Evolutionary conservation across 495 filamentous ascomycete genomes (phyloP).

Genomic region (Penicillium salamii): DNA sequence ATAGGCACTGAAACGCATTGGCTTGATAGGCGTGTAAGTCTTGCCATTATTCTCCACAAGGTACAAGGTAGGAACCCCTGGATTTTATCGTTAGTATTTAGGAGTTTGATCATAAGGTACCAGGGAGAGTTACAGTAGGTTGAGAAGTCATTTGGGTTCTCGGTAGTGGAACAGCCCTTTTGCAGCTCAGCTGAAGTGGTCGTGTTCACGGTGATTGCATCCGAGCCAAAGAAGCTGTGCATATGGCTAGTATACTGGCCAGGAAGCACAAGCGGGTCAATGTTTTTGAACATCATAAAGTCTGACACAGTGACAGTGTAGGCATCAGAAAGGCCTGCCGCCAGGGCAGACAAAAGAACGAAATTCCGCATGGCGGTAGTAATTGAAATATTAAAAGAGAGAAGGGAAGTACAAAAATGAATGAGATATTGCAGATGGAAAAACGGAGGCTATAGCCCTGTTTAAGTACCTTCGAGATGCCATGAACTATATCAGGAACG

Average conservation of each 20-base stretch:
- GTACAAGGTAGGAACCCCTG: conserved; percentile 23
- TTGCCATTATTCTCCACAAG: conserved; percentile 6
- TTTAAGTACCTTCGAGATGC: neutral
- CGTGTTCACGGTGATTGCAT: conserved; percentile 16
- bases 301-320: conserved; percentile 16
- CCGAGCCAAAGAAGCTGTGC: conserved; percentile 24
- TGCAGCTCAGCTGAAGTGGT: conserved; percentile 18
- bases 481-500: neutral
- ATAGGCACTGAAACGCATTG: conserved; percentile 21
- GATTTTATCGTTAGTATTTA: neutral
- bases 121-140: conserved; percentile 14
- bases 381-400: neutral
- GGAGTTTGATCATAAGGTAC: neutral
- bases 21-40: conserved; percentile 12
- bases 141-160: conserved; percentile 22
- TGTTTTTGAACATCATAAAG: conserved; percentile 23
- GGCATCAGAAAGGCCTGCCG: conserved; percentile 14
- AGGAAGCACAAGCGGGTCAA: conserved; percentile 17
- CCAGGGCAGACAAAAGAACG: conserved; percentile 12
- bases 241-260: conserved; percentile 22
- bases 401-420: neutral
- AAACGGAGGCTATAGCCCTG: neutral
- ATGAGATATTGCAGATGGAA: neutral
- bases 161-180: conserved; percentile 14
- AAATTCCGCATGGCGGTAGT: conserved; percentile 10